phyloP scores from a whole-genome alignment of 2,329 filamentous ascomycete genomes.

The Xylaria sp. region DNA sequence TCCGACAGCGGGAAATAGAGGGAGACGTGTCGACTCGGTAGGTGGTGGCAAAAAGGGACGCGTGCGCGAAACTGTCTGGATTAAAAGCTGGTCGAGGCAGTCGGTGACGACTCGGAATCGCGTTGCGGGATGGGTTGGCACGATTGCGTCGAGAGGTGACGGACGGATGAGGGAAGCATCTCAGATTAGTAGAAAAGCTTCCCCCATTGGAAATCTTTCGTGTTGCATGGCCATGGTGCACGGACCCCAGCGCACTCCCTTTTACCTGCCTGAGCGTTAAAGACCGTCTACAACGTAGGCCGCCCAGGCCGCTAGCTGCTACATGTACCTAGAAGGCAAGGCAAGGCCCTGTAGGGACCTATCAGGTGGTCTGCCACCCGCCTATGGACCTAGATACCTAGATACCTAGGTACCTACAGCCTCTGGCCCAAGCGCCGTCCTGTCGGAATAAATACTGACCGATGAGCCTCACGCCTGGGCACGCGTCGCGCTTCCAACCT shows the following conservation, averaged over 20 bases:
- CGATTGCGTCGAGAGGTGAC: slow-evolving; percentile 7
- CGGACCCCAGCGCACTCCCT: slow-evolving; percentile 17
- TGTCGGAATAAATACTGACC: slow-evolving; percentile 2
- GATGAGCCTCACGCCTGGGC: slow-evolving; percentile 5
- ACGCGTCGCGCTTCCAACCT: background rate
- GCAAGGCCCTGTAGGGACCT: too few species aligned
- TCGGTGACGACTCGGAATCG: slow-evolving; percentile 5
- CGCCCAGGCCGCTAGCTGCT: too few species aligned
- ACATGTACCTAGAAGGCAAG: too few species aligned
- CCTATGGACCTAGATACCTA: background rate
- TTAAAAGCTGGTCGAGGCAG: background rate
- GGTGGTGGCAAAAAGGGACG: slow-evolving; percentile 5
- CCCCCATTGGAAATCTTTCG: slow-evolving; percentile 34
- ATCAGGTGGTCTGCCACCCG: too few species aligned
- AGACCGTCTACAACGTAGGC: too few species aligned
- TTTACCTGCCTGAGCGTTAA: too few species aligned
- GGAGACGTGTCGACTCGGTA: background rate
- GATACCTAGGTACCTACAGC: background rate
- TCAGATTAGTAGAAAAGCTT: slow-evolving; percentile 23
- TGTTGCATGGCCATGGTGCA: slow-evolving; percentile 25
- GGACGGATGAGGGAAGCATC: slow-evolving; percentile 21
- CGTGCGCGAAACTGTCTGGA: slow-evolving; percentile 11
- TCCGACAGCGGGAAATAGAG: slow-evolving; percentile 41
- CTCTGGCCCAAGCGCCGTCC: slow-evolving; percentile 8
- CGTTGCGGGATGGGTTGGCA: slow-evolving; percentile 5